Evolutionary conservation across 1,284 basidiomycete species (phyloP).

Genomic region (Cronartium quercuum): DNA sequence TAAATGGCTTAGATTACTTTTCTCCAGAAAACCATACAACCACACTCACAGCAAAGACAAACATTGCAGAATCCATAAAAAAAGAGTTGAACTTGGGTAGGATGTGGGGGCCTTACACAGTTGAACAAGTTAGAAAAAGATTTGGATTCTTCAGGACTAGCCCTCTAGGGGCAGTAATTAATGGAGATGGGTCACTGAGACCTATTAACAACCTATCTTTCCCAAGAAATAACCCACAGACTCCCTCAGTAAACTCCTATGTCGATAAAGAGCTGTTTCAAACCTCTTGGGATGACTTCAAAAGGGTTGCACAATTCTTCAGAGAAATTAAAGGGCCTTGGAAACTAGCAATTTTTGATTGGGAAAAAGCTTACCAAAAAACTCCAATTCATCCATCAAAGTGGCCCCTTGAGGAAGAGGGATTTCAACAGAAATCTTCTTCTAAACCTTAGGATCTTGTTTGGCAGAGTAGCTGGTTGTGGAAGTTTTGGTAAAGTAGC

Average conservation of each 20-base stretch:
- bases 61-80: neutral
- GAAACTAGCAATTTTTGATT: neutral
- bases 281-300: constrained; percentile 9
- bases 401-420: neutral
- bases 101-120: constrained; percentile 2
- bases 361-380: constrained; percentile 1
- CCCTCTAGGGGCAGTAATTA: constrained; percentile 5
- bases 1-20: neutral
- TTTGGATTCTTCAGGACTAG: constrained; percentile 6
- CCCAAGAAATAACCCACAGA: neutral
- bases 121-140: neutral
- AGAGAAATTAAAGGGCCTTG: neutral
- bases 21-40: neutral
- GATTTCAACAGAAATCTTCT: neutral
- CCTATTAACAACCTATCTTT: constrained; percentile 11
- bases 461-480: neutral
- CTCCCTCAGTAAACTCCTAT: neutral
- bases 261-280: neutral
- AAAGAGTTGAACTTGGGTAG: neutral
- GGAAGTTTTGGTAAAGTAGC: constrained; percentile 5
- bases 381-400: neutral
- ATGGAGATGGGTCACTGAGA: constrained; percentile 1
- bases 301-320: neutral
- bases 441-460: neutral
- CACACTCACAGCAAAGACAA: neutral